Evolutionary conservation across 192 early-diverging fungal genomes (phyloP), one percentile per base, ranked within the genome.

Genomic region (Coemansia interrupta): DNA sequence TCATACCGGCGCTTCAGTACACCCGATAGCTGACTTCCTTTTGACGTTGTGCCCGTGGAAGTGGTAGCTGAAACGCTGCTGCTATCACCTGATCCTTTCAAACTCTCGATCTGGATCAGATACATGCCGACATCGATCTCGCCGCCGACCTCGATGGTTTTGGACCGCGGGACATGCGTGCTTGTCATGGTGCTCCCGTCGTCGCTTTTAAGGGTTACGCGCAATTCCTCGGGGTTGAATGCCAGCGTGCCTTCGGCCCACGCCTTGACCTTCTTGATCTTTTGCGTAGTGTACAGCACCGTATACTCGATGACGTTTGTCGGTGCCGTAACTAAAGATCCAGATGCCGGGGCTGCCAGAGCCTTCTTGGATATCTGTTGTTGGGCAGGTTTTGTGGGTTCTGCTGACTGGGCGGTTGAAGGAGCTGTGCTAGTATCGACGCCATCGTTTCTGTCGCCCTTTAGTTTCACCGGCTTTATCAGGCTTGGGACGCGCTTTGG

Each of bases 271-370:
- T 80, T 80, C 30, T 80, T 74, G 2, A 51, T 43, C 43, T 74
- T 80, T 49, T 80, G 78, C 11, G 64, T 67, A 5, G 78, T 80
- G 41, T 71, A 74, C 11, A 80, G 68, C 4, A 63, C 61, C 3
- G 60, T 36, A 30, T 74, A 80, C 32, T 64, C 66, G 0, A 7
- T 40, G 44, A 2, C 38, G 39, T 56, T 66, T 0, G 17, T 7
- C 14, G 47, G 22, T 45, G 17, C 10, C 5, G 43, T 7, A 45
- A 19, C 19, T n/a, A 18, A n/a, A 45, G 43, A 45, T 52, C 15
- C 30, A 18, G 23, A 52, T 29, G 0, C 29, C 0, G n/a, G 11
- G 36, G 50, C 29, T 17, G 29, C 46, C 46, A 23, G 46, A 11
- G 11, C 2, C 1, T 5, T 19, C 46, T 23, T 30, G 32, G 50